Percentiles rank a stretch among this genome's conserved stretches.
phyloP scores from a whole-genome alignment of 108 stramenopile species.

The Fistulifera pelliculosa region DNA sequence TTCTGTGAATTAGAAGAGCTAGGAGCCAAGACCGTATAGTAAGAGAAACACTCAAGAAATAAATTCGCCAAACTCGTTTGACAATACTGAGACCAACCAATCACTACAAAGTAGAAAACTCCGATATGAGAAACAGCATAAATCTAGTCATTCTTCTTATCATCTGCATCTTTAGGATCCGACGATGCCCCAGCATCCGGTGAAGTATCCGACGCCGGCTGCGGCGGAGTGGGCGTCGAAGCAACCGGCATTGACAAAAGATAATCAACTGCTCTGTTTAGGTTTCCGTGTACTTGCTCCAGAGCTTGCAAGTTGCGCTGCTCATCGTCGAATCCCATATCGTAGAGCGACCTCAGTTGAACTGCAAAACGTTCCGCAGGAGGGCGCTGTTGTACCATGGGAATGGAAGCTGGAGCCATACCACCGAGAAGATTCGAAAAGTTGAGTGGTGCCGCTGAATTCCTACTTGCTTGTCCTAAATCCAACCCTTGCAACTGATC shows the following conservation, averaged over 20 bases:
- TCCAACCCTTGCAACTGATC: conserved; percentile 6
- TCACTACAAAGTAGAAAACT: no score
- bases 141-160: conserved; percentile 64
- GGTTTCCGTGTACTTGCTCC: conserved; percentile 63
- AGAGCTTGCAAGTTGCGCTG: conserved; percentile 62
- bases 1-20: no score
- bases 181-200: neutral
- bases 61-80: no score
- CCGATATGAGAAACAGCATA: neutral
- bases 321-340: conserved; percentile 89
- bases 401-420: neutral
- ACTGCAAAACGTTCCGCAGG: conserved; percentile 59
- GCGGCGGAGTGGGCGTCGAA: conserved; percentile 6
- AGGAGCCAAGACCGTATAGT: no score
- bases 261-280: conserved; percentile 78
- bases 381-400: neutral
- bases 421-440: neutral
- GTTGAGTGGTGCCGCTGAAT: conserved; percentile 6
- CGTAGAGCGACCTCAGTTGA: conserved; percentile 62
- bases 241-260: conserved; percentile 37
- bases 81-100: no score
- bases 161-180: conserved; percentile 37
- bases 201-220: neutral
- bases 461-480: no score
- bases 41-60: no score